These are phyloP conservation scores for Ophiostoma sp. DNA, from an alignment of 2,329 filamentous ascomycete genomes.

Conservation along the genomic window DNA sequence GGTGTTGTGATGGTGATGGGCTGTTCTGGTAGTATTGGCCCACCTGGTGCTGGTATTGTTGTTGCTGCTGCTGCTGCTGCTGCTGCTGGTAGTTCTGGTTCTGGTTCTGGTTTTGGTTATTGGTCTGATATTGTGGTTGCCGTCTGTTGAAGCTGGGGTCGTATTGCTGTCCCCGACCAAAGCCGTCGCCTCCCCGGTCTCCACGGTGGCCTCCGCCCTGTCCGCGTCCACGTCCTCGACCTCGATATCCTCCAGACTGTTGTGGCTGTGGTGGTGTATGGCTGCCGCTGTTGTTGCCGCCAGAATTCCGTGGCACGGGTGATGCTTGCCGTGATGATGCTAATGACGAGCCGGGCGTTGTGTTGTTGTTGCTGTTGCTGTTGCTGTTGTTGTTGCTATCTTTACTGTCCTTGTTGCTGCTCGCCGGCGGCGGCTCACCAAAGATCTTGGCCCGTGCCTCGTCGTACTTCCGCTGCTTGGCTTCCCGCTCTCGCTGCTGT, in stretches of 20 bases:
- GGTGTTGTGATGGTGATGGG: neutral
- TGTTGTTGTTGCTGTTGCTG: neutral
- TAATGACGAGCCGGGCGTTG: neutral
- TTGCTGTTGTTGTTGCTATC: neutral
- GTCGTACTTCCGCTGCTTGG: conserved; percentile 88
- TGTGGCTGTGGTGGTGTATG: conserved; percentile 11
- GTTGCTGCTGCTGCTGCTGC: neutral
- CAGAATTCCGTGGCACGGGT: conserved; percentile 4
- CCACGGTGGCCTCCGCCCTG: conserved; percentile 36
- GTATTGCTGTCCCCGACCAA: conserved; percentile 14
- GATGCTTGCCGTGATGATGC: conserved; percentile 26
- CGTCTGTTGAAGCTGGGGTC: conserved; percentile 11
- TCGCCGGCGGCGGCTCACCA: conserved; percentile 49
- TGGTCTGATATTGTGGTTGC: conserved; percentile 31
- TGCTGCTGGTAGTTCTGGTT: conserved; percentile 28
- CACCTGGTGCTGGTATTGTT: conserved; percentile 36
- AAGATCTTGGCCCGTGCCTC: conserved; percentile 87
- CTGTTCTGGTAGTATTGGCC: conserved; percentile 21
- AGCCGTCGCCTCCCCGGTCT: conserved; percentile 15
- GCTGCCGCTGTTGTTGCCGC: neutral
- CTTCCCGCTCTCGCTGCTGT: conserved; percentile 77
- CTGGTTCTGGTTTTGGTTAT: conserved; percentile 28
- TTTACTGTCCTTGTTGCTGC: conserved; percentile 36
- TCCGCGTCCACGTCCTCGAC: conserved; percentile 47
- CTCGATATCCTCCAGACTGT: conserved; percentile 36